Percentiles rank a stretch among this genome's conserved stretches.
Evolutionary conservation across 208 protist species (phyloP).

Genomic region (Crithidia bombi): DNA sequence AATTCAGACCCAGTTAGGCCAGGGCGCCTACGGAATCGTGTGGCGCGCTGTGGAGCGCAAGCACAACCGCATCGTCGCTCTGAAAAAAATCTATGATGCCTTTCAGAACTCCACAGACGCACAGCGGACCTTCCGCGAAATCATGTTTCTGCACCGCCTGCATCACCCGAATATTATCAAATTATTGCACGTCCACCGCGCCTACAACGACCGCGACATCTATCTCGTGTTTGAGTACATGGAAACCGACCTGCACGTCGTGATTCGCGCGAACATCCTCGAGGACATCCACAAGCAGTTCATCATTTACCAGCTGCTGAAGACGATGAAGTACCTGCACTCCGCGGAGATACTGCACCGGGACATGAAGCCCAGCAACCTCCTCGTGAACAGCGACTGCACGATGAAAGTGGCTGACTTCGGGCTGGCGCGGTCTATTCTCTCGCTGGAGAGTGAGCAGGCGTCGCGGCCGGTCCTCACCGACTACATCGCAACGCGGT

Average conservation of each 20-base stretch:
- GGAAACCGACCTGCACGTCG: constrained; percentile 94
- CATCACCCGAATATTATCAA: constrained; percentile 98
- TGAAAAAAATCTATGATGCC: constrained; percentile 98
- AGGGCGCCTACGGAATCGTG: constrained; percentile 96
- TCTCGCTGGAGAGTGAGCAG: constrained; percentile 88
- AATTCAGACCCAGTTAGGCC: constrained; percentile 93
- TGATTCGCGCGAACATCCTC: constrained; percentile 97
- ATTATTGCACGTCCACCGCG: constrained; percentile 96
- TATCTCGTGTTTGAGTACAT: constrained; percentile 99
- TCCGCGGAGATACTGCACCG: constrained; percentile 92
- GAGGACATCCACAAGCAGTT: constrained; percentile 98
- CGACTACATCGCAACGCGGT: constrained; percentile 97
- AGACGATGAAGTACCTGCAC: constrained; percentile 97
- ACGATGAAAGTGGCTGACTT: constrained; percentile 98
- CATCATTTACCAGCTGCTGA: constrained; percentile 97
- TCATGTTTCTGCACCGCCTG: constrained; percentile 97
- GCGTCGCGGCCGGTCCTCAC: constrained; percentile 89
- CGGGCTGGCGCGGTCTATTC: constrained; percentile 96
- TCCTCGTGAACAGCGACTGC: constrained; percentile 94
- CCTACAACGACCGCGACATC: constrained; percentile 97
- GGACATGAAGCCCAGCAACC: constrained; percentile 95
- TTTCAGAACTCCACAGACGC: constrained; percentile 94
- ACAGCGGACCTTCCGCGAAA: constrained; percentile 96
- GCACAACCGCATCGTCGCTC: constrained; percentile 90
- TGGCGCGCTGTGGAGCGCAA: constrained; percentile 93